Base-by-base conservation (phyloP, 176 grass and related monocot genomes). In the Chrysopogon serrulatus region DNA sequence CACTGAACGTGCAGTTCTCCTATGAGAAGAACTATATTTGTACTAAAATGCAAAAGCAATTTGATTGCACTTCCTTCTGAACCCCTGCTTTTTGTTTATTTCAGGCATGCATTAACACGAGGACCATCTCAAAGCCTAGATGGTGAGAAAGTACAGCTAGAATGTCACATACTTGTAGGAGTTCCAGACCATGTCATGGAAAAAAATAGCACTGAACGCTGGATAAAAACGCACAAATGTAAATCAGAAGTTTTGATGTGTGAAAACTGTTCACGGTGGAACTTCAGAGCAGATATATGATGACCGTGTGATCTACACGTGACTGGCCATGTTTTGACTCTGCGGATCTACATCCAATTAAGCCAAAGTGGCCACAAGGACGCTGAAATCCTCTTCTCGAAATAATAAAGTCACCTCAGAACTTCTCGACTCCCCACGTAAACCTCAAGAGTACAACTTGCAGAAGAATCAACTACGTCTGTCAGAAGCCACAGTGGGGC, bases 241-340 rank as follows among this genome's bases (percentile, higher is more conserved):
- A 72, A 64, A 57, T 78, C 24, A 53, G 26, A 72, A 65, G 54
- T 16, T 30, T 66, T 7, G 21, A 42, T 44, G 13, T 11, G 6
- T 17, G 2, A 47, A 59, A n/a, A n/a, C n/a, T n/a, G n/a, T 57
- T 79, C 63, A 3, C 3, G 2, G 76, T 47, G 3, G 53, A 80
- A 68, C 73, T 49, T 74, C 34, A 12, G 5, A n/a, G 40, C 28
- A 73, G 2, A 51, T 17, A 2, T 24, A 57, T 57, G 23, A 57
- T 57, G 23, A 68, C 47, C 60, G 68, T 37, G 17, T 40, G 32
- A 74, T 79, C 8, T 57, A 17, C 60, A 74, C 3, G 17, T 54
- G 64, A 67, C 59, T 80, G 57, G 18, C 60, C 65, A 44, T 44
- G 44, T 59, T 77, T 26, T 73, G 48, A 86, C 65, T 66, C 54